A percentile compares a stretch with the other conserved stretches of the same genome.
Evolutionary conservation across 2,329 filamentous ascomycete species (phyloP).

Genomic region (Aschersonia sp.): DNA sequence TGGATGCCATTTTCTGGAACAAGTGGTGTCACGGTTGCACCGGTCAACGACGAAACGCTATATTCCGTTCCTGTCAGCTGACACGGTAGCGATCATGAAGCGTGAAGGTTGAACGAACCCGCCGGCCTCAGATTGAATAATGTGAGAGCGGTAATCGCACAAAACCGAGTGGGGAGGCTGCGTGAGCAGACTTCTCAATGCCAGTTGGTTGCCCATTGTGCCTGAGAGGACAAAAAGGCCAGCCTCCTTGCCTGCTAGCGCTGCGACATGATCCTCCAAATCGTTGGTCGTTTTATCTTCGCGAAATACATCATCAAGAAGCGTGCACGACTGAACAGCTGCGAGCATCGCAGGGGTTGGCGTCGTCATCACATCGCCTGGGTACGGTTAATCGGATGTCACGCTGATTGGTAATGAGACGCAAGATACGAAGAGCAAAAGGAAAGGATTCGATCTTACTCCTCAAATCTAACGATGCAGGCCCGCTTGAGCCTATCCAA

Average conservation of each 20-base stretch:
- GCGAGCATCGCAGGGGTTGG: constrained; percentile 70
- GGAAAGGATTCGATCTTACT: constrained; percentile 4
- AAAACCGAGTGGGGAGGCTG: constrained; percentile 71
- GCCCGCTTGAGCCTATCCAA: constrained; percentile 8
- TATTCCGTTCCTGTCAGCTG: constrained; percentile 6
- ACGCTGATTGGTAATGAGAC: not conserved
- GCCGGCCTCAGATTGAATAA: constrained; percentile 52
- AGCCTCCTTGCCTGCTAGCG: constrained; percentile 59
- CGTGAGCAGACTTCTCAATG: constrained; percentile 59
- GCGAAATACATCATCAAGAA: constrained; percentile 71
- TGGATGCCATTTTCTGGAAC: constrained; percentile 56
- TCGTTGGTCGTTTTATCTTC: constrained; percentile 68
- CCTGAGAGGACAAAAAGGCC: constrained; percentile 74
- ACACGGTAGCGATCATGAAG: not conserved
- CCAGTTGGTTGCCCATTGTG: constrained; percentile 89
- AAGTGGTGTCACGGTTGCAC: constrained; percentile 54
- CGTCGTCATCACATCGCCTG: constrained; percentile 48
- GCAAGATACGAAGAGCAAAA: not conserved
- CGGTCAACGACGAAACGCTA: constrained; percentile 56
- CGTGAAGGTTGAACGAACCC: constrained; percentile 26
- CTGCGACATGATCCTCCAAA: constrained; percentile 61
- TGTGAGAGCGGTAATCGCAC: constrained; percentile 66
- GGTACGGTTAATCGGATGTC: not conserved
- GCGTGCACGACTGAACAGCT: constrained; percentile 58
- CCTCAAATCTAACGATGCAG: constrained; percentile 7